These are phyloP conservation scores for Capronia epimyces DNA, from an alignment of 2,329 filamentous ascomycete species.

Conservation along the genomic window DNA sequence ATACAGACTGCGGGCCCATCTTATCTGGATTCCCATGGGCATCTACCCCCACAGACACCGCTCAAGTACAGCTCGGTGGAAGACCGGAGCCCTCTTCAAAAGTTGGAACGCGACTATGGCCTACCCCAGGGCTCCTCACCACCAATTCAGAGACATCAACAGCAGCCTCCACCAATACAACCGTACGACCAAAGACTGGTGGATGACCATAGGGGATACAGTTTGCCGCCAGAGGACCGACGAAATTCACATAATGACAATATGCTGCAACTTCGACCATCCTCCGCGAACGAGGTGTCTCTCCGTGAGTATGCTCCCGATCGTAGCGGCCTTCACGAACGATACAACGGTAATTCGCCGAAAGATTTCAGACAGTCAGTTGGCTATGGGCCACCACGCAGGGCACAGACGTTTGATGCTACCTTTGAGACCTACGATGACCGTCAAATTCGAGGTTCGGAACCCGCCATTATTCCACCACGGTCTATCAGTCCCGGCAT, in stretches of 20 bases:
- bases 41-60: slow-evolving; percentile 16
- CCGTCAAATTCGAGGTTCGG: slow-evolving; percentile 26
- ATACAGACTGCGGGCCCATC: neutral
- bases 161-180: slow-evolving; percentile 2
- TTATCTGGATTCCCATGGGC: slow-evolving; percentile 20
- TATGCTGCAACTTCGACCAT: slow-evolving; percentile 4
- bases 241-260: slow-evolving; percentile 7
- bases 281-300: slow-evolving; percentile 2
- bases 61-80: slow-evolving; percentile 20
- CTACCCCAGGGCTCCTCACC: slow-evolving; percentile 22
- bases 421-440: slow-evolving; percentile 15
- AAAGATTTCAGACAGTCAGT: slow-evolving; percentile 12
- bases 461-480: slow-evolving; percentile 37
- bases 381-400: slow-evolving; percentile 13
- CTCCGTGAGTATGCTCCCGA: neutral
- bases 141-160: slow-evolving; percentile 7
- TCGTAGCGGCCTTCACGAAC: neutral
- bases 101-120: slow-evolving; percentile 26
- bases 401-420: slow-evolving; percentile 21
- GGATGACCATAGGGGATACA: slow-evolving; percentile 9
- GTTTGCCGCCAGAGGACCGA: slow-evolving; percentile 1
- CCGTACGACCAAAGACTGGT: neutral
- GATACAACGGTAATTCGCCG: slow-evolving; percentile 5
- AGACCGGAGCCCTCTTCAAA: slow-evolving; percentile 27
- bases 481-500: slow-evolving; percentile 42